phyloP scores from a whole-genome alignment of 805 yeast genomes.

The Metschnikowia aberdeeniae region DNA sequence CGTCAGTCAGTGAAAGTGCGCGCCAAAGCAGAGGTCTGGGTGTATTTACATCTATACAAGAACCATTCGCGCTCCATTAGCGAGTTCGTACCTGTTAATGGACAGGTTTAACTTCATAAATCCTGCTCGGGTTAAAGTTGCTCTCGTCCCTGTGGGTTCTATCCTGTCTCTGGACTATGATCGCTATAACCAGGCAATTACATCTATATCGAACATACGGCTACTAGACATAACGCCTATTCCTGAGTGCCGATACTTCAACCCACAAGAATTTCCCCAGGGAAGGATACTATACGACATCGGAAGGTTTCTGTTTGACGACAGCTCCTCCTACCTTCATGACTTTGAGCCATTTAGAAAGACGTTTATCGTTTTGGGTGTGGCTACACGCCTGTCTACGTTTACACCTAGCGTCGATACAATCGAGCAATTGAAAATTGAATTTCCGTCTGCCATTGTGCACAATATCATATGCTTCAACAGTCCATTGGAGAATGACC shows the following conservation, averaged over 20 bases:
- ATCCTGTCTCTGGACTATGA: conserved; percentile 42
- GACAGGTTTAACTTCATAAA: conserved; percentile 46
- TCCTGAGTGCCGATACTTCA: conserved; percentile 47
- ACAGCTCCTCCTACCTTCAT: conserved; percentile 62
- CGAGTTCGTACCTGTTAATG: conserved; percentile 7
- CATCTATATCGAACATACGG: conserved; percentile 56
- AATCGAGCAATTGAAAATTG: conserved; percentile 31
- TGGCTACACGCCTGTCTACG: conserved; percentile 27
- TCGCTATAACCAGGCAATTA: conserved; percentile 41
- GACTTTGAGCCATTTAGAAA: conserved; percentile 91
- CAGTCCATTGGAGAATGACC: conserved; percentile 26
- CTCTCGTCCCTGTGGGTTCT: conserved; percentile 64
- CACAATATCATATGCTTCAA: conserved; percentile 56
- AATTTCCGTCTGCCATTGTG: conserved; percentile 50
- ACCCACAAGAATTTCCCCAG: conserved; percentile 80
- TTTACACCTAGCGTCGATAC: conserved; percentile 5
- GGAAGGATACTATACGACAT: conserved; percentile 69
- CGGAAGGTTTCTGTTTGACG: conserved; percentile 42
- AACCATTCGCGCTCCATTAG: not conserved
- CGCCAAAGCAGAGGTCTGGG: conserved; percentile 3
- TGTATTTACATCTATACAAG: not conserved
- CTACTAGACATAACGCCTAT: conserved; percentile 73
- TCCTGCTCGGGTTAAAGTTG: conserved; percentile 62
- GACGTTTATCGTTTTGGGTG: conserved; percentile 56
- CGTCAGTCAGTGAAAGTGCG: conserved; percentile 2